Evolutionary conservation across 176 grass and related monocot species (phyloP).

Genomic region (sorghum (Sorghum bicolor)): Sorghum_bicolor_NCBIv3 NC_012870.2:77999501-78000000

Average conservation of each 20-base stretch:
- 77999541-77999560: not conserved
- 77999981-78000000: too few species aligned
- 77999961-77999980: too few species aligned
- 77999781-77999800: not conserved
- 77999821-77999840: not conserved
- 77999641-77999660: not conserved
- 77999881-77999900: not conserved
- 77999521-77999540: not conserved
- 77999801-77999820: not conserved
- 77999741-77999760: too few species aligned
- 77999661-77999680: not conserved
- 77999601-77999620: not conserved
- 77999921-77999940: too few species aligned
- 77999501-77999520: not conserved
- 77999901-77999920: too few species aligned
- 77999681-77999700: not conserved
- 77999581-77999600: too few species aligned
- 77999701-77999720: not conserved
- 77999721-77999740: not conserved
- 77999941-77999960: too few species aligned
- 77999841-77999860: not conserved
- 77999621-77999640: not conserved
- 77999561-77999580: not conserved
- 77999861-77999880: not conserved
- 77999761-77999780: too few species aligned